These are phyloP conservation scores for Emmonsia crescens DNA, from an alignment of 2,329 filamentous ascomycete species.

Conservation along the genomic window DNA sequence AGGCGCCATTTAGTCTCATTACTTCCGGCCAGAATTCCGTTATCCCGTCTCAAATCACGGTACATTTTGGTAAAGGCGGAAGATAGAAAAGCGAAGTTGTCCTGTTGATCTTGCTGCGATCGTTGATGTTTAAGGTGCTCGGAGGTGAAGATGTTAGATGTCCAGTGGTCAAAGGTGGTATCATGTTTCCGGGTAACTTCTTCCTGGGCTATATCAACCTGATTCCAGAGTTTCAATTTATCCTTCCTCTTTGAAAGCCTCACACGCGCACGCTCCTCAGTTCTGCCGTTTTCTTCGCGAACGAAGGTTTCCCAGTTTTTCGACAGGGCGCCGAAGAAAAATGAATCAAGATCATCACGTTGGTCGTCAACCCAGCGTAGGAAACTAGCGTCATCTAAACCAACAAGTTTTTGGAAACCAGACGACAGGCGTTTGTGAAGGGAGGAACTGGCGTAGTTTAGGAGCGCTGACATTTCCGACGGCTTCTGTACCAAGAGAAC, in stretches of 20 bases:
- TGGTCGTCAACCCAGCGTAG: constrained; percentile 80
- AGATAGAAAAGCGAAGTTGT: constrained; percentile 68
- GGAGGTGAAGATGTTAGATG: constrained; percentile 86
- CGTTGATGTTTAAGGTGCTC: constrained; percentile 89
- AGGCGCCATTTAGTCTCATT: constrained; percentile 70
- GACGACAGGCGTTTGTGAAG: constrained; percentile 61
- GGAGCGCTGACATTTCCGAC: constrained; percentile 61
- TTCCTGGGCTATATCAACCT: constrained; percentile 56
- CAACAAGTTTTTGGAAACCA: constrained; percentile 73
- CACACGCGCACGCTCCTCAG: constrained; percentile 60
- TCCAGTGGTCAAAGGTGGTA: constrained; percentile 78
- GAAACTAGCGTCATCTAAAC: constrained; percentile 82
- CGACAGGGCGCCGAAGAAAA: constrained; percentile 74
- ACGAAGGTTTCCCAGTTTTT: constrained; percentile 86
- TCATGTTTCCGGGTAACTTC: constrained; percentile 72
- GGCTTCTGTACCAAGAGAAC: constrained; percentile 91
- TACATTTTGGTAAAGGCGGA: constrained; percentile 70
- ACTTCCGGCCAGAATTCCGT: constrained; percentile 63
- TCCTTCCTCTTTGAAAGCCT: constrained; percentile 70
- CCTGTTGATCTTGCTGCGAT: constrained; percentile 82
- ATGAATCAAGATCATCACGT: constrained; percentile 61
- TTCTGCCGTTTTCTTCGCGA: constrained; percentile 65
- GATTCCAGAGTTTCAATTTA: constrained; percentile 67
- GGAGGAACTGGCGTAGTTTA: constrained; percentile 58
- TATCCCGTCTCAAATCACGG: constrained; percentile 64